Evolutionary conservation across 31 red algal species (phyloP).

Genomic region (Bonnemaisonia californica): DNA sequence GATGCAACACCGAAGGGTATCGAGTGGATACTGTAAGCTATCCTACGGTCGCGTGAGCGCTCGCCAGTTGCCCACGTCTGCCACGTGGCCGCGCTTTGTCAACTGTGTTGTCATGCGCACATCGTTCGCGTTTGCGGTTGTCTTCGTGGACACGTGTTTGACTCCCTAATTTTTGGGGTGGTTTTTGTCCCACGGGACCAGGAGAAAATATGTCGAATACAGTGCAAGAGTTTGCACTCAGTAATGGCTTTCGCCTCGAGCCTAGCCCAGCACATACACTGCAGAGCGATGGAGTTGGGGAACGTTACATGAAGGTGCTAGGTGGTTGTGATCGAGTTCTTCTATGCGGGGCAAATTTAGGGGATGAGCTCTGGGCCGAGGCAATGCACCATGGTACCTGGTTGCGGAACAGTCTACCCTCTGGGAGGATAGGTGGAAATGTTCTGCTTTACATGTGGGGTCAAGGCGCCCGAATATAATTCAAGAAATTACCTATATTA

Average conservation of each 20-base stretch:
- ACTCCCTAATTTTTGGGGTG: too few species aligned
- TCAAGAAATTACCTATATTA: not conserved
- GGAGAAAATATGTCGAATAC: constrained; percentile 28
- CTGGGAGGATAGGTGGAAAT: not conserved
- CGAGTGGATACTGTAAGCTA: too few species aligned
- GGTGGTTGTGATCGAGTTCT: constrained; percentile 16
- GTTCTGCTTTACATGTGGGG: not conserved
- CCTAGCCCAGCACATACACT: constrained; percentile 13
- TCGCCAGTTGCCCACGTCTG: too few species aligned
- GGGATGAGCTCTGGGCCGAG: constrained; percentile 35
- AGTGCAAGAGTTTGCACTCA: not conserved
- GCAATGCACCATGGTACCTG: constrained; percentile 28
- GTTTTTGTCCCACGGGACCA: too few species aligned
- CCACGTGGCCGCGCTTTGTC: too few species aligned
- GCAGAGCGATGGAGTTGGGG: constrained; percentile 18
- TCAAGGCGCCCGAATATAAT: too few species aligned
- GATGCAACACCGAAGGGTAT: too few species aligned
- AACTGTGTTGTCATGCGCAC: too few species aligned
- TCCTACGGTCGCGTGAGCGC: too few species aligned
- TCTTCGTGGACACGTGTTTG: too few species aligned
- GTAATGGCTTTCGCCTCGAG: constrained; percentile 19
- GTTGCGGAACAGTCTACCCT: constrained; percentile 22
- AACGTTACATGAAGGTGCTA: constrained; percentile 34
- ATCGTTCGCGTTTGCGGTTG: too few species aligned
- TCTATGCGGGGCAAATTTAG: not conserved